Percentiles rank a stretch among this genome's conserved stretches.
Conservation (phyloP, 2,329 filamentous ascomycete genomes). For the Exophiala sp. region DNA sequence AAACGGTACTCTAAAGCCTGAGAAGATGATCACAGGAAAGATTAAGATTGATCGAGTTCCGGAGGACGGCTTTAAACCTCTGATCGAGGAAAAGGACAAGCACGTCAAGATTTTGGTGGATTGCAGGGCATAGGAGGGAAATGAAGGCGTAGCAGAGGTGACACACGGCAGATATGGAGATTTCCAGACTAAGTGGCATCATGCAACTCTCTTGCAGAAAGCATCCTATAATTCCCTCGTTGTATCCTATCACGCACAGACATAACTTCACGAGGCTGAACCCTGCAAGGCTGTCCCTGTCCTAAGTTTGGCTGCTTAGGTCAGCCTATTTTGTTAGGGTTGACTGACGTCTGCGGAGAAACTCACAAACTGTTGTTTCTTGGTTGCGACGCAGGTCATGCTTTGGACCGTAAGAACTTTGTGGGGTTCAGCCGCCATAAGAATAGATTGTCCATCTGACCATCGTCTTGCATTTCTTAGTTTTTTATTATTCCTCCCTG, state of each 20-base stretch:
- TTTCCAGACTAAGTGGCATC: no score
- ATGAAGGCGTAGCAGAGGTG: no score
- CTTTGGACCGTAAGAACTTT: neutral
- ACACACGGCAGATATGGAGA: no score
- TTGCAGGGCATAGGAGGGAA: conserved; percentile 10
- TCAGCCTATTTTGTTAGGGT: no score
- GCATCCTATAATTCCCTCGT: no score
- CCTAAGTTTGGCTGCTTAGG: no score
- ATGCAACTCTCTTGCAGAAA: no score
- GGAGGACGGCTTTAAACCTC: conserved; percentile 54
- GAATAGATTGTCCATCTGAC: neutral
- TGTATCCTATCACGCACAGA: no score
- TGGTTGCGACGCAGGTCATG: no score
- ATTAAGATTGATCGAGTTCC: conserved; percentile 56
- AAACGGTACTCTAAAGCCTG: conserved; percentile 50
- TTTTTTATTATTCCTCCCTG: neutral
- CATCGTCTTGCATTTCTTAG: neutral
- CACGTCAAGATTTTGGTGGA: conserved; percentile 61
- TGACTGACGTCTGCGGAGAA: conserved; percentile 2
- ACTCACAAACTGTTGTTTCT: neutral
- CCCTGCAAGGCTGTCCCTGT: neutral
- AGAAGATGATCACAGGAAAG: conserved; percentile 59
- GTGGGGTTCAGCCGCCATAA: neutral
- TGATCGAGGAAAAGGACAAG: conserved; percentile 59
- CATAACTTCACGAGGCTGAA: no score